Evolutionary conservation across 1,284 basidiomycete genomes (phyloP).

Genomic region (Trichosporon faecale): DNA sequence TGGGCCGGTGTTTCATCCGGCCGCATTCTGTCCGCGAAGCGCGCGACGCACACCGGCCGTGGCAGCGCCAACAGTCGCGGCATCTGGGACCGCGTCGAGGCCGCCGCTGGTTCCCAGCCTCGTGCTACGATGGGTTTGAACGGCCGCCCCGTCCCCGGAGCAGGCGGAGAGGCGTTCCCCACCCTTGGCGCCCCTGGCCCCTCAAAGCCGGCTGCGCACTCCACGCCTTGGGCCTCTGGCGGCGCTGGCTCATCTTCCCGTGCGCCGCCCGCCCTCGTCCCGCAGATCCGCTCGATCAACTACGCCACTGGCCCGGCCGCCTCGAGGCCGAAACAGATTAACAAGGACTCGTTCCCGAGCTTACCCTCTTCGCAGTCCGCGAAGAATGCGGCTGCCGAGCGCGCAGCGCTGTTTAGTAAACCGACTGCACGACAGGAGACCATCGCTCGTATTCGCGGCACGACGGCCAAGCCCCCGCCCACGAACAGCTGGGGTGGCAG

Average conservation of each 20-base stretch:
- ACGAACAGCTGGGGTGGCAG: constrained; percentile 31
- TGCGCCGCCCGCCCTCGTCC: constrained; percentile 34
- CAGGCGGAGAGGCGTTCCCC: constrained; percentile 35
- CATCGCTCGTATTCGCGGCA: constrained; percentile 67
- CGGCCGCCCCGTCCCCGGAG: constrained; percentile 43
- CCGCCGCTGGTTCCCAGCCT: constrained; percentile 65
- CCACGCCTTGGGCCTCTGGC: constrained; percentile 48
- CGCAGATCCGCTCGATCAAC: constrained; percentile 46
- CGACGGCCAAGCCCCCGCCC: constrained; percentile 51
- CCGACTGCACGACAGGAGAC: constrained; percentile 63
- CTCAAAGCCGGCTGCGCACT: constrained; percentile 27
- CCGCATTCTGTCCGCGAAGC: constrained; percentile 77
- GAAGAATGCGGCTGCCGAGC: constrained; percentile 45
- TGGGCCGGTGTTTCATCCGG: constrained; percentile 76
- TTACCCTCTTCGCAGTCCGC: constrained; percentile 55
- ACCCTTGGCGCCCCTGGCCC: constrained; percentile 30
- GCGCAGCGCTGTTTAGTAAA: constrained; percentile 53
- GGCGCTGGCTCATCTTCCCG: constrained; percentile 39
- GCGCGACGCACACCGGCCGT: constrained; percentile 59
- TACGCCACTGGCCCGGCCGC: constrained; percentile 25
- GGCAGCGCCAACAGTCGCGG: constrained; percentile 61
- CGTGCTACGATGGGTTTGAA: constrained; percentile 53
- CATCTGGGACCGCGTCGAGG: constrained; percentile 83
- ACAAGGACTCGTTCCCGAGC: constrained; percentile 65
- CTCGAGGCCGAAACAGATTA: constrained; percentile 20